Base-by-base conservation (phyloP, 805 yeast species). In the Saturnispora dispora region DNA sequence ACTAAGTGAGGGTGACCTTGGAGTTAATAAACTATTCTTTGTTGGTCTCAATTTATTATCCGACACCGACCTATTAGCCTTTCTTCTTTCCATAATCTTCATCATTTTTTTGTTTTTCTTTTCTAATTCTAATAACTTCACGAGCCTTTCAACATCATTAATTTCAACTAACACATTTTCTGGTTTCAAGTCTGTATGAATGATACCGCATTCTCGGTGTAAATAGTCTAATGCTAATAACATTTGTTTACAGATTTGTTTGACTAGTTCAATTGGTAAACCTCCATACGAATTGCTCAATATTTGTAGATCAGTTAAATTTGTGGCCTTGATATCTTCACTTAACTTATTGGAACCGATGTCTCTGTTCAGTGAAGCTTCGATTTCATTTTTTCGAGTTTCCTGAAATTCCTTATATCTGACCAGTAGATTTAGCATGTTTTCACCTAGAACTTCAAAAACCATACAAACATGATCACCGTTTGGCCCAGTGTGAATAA, bases 121-220 rank as follows among this genome's bases (percentile, higher is more conserved):
- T 59, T 70, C 65, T 57, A 67, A 53, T 62, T 75, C 79, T 41
- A 76, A 62, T 47, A 70, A 47, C 44, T 69, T 64, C 41, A 80
- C 76, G 45, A 80, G 70, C 53, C 69, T 72, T 55, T 77, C 79
- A 45, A 78, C 79, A 56, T 79, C 78, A 50, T 73, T 71, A 32
- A 81, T 75, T 55, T 77, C 80, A 41, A 78, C 71, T 42, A 78
- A 63, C 3, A 81, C 76, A 65, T 85, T 85, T 60, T 84, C 90
- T 2, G 90, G 89, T 64, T 85, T 85, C 47, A 85, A 71, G 62
- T 84, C 90, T 11, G 90, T 79, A 65, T 85, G 91, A 40, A 83
- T 81, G 10, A 82, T 70, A 2, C 85, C 85, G 63, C 87, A 81
- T 58, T 68, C 73, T 41, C 77, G 56, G 62, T 82, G 87, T 56